A percentile compares a stretch with the other conserved stretches of the same genome.
phyloP scores from a whole-genome alignment of 2,329 filamentous ascomycete species.

The Emmonsiellopsis sp. region DNA sequence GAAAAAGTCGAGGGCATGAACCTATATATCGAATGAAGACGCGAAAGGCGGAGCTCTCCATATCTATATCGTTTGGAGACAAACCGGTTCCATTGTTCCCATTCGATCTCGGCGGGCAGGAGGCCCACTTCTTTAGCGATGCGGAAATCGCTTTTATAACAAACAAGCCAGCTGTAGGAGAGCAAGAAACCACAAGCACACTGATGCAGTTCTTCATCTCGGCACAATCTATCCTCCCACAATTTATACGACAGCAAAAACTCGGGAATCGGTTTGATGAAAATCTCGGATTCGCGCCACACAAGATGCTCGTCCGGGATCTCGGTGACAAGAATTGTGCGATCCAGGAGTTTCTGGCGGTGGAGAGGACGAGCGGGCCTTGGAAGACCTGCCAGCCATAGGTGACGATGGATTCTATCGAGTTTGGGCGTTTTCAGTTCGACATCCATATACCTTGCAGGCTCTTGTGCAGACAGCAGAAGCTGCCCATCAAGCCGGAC shows the following conservation, averaged over 20 bases:
- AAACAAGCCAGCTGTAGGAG: slow-evolving; percentile 34
- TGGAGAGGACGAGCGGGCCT: slow-evolving; percentile 18
- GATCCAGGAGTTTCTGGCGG: slow-evolving; percentile 13
- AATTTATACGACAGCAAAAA: slow-evolving; percentile 17
- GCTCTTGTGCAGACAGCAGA: neutral
- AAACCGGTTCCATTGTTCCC: slow-evolving; percentile 32
- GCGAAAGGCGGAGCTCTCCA: slow-evolving; percentile 36
- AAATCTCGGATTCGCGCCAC: slow-evolving; percentile 13
- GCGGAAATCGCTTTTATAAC: slow-evolving; percentile 30
- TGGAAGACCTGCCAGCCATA: slow-evolving; percentile 20
- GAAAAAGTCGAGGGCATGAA: slow-evolving; percentile 20
- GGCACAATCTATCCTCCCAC: slow-evolving; percentile 17
- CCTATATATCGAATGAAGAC: slow-evolving; percentile 37
- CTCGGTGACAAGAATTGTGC: slow-evolving; percentile 18
- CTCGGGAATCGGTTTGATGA: slow-evolving; percentile 21
- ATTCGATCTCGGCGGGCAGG: slow-evolving; percentile 26
- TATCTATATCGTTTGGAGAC: slow-evolving; percentile 35
- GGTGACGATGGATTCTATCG: slow-evolving; percentile 15
- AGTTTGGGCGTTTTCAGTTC: slow-evolving; percentile 8
- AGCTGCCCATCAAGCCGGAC: neutral
- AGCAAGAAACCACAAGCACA: slow-evolving; percentile 31
- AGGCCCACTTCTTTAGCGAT: slow-evolving; percentile 24
- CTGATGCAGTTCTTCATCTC: slow-evolving; percentile 14
- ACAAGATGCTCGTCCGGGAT: slow-evolving; percentile 19
- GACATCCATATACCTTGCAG: neutral